Percentiles rank a stretch among this genome's conserved stretches.
phyloP scores from a whole-genome alignment of 2,329 filamentous ascomycete genomes.

The Leptographium wingfieldii region DNA sequence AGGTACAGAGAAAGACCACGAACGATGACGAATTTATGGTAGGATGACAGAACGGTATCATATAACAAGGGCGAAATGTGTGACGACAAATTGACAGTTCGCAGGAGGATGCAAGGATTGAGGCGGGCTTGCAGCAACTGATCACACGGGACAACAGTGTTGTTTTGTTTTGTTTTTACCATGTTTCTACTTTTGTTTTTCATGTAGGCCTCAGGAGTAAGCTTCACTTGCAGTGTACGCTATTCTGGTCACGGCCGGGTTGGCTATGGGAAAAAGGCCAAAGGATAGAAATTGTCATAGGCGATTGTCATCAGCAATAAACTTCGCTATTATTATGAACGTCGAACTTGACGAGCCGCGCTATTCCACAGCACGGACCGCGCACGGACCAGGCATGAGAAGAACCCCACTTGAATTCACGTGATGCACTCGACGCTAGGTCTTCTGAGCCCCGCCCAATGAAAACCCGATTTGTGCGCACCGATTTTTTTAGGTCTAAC shows the following conservation, averaged over 20 bases:
- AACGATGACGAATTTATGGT: background rate
- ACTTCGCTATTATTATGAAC: background rate
- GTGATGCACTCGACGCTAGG: background rate
- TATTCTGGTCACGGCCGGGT: background rate
- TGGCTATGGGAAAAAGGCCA: background rate
- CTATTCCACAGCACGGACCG: no score
- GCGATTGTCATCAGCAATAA: background rate
- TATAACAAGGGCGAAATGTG: background rate
- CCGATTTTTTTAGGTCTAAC: constrained; percentile 10
- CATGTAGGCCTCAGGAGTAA: background rate
- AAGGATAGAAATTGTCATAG: background rate
- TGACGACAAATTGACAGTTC: background rate
- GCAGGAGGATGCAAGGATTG: background rate
- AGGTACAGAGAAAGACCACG: background rate
- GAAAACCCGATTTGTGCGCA: constrained; percentile 13
- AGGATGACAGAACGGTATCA: background rate
- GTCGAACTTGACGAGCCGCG: background rate
- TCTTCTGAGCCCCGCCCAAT: background rate
- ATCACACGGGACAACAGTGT: background rate
- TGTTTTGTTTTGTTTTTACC: background rate
- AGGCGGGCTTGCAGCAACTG: background rate
- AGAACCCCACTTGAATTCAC: background rate
- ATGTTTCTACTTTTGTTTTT: background rate
- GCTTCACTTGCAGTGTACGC: background rate
- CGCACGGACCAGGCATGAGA: no score